A percentile compares a stretch with the other conserved stretches of the same genome.
Evolutionary conservation across 768 basidiomycete genomes (phyloP).

Genomic region (Lactifluus hygrophoroides): DNA sequence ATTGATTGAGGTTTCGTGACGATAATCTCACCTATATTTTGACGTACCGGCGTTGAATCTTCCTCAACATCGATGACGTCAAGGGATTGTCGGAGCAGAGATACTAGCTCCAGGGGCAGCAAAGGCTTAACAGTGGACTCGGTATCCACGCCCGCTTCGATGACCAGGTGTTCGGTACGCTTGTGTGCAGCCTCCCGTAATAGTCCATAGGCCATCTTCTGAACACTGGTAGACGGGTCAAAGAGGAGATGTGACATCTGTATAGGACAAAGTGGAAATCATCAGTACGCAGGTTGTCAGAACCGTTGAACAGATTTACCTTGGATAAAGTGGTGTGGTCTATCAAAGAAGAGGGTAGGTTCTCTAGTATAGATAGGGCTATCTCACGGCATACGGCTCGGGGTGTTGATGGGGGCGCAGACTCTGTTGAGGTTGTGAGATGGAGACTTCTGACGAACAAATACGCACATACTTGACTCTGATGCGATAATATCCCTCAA

Average conservation of each 20-base stretch:
- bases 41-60: constrained; percentile 26
- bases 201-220: constrained; percentile 70
- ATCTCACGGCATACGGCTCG: constrained; percentile 59
- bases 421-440: constrained; percentile 10
- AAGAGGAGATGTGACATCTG: constrained; percentile 77
- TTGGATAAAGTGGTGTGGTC: constrained; percentile 55
- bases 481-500: constrained; percentile 53
- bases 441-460: background rate
- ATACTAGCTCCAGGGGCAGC: constrained; percentile 60
- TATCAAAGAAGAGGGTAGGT: constrained; percentile 54
- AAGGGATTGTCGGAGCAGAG: constrained; percentile 46
- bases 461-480: constrained; percentile 37
- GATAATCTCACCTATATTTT: background rate
- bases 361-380: constrained; percentile 58
- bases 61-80: constrained; percentile 32
- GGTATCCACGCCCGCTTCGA: constrained; percentile 77
- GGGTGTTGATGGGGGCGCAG: constrained; percentile 39
- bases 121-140: constrained; percentile 45
- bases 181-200: constrained; percentile 61
- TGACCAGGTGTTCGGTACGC: constrained; percentile 74
- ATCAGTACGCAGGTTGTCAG: background rate
- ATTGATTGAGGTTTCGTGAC: background rate
- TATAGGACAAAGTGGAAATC: background rate
- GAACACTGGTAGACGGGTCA: constrained; percentile 56
- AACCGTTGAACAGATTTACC: constrained; percentile 30